Conservation (phyloP, 257 asterid genomes). For the Lantana camara region DNA sequence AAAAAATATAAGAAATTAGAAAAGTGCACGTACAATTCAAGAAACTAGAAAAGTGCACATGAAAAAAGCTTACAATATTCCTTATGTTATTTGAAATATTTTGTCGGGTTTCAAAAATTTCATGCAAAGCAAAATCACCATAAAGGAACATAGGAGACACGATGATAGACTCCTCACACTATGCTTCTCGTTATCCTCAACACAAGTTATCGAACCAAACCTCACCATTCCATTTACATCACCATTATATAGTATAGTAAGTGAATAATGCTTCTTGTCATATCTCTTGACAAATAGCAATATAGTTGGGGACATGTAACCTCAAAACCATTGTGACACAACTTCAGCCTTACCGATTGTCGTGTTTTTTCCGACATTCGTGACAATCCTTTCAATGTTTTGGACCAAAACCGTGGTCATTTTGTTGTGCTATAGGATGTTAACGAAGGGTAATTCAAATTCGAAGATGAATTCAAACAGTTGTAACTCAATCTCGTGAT, state of each 20-base stretch:
- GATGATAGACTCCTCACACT: slow-evolving; percentile 33
- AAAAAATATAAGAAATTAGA: too few relatives aligned
- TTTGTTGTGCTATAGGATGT: slow-evolving; percentile 22
- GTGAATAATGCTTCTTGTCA: slow-evolving; percentile 28
- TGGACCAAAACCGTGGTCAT: not conserved
- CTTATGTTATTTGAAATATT: too few relatives aligned
- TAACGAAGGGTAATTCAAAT: slow-evolving; percentile 43
- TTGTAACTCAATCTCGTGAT: slow-evolving; percentile 31
- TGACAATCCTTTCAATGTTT: slow-evolving; percentile 21
- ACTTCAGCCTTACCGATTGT: slow-evolving; percentile 23
- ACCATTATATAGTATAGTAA: slow-evolving; percentile 4
- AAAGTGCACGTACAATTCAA: too few relatives aligned
- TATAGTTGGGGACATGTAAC: slow-evolving; percentile 21
- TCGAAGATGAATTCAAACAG: slow-evolving; percentile 22
- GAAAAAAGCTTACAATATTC: too few relatives aligned
- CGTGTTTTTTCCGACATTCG: slow-evolving; percentile 32
- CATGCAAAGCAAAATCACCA: not conserved
- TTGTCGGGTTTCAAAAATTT: too few relatives aligned
- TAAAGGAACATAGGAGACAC: slow-evolving; percentile 33
- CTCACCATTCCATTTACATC: slow-evolving; percentile 5
- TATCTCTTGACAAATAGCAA: slow-evolving; percentile 26
- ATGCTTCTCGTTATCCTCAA: slow-evolving; percentile 22
- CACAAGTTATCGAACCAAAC: slow-evolving; percentile 36
- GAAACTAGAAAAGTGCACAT: too few relatives aligned
- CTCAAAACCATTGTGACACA: slow-evolving; percentile 13